Conservation (phyloP, 169 alveolate species). For the Cytauxzoon felis region DNA sequence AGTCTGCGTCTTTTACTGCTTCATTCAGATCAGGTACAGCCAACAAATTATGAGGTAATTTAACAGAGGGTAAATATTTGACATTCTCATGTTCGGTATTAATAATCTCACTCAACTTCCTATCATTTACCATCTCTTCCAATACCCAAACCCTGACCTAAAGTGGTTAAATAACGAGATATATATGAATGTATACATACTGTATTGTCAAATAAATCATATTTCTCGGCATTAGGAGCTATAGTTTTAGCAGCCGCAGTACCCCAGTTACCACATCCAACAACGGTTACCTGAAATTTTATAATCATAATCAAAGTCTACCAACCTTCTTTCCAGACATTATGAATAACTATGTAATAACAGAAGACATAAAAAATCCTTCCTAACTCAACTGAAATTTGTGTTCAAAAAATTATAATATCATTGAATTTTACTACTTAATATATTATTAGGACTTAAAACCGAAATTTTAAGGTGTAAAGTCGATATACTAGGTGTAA, state of each 20-base stretch:
- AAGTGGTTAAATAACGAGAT: background rate
- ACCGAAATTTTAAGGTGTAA: too few relatives aligned
- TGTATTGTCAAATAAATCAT: conserved; percentile 61
- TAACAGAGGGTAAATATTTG: conserved; percentile 84
- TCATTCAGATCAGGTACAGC: conserved; percentile 83
- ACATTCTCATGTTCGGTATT: conserved; percentile 82
- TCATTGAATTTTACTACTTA: too few relatives aligned
- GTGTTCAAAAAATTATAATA: too few relatives aligned
- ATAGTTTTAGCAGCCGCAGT: conserved; percentile 79
- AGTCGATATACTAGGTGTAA: too few relatives aligned
- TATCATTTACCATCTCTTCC: conserved; percentile 83
- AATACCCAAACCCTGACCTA: conserved; percentile 84
- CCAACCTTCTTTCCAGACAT: background rate
- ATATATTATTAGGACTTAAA: too few relatives aligned
- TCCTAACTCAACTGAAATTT: too few relatives aligned
- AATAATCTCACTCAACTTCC: conserved; percentile 79
- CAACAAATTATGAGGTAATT: conserved; percentile 80
- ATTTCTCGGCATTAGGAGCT: conserved; percentile 62
- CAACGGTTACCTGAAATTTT: conserved; percentile 67
- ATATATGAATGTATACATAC: conserved; percentile 26
- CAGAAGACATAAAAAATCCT: too few relatives aligned
- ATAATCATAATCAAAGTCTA: background rate
- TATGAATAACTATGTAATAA: too few relatives aligned
- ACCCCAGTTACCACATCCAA: conserved; percentile 88
- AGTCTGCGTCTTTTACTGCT: conserved; percentile 79